phyloP scores from a whole-genome alignment of 1,284 basidiomycete genomes.

The Schizophyllum commune region DNA sequence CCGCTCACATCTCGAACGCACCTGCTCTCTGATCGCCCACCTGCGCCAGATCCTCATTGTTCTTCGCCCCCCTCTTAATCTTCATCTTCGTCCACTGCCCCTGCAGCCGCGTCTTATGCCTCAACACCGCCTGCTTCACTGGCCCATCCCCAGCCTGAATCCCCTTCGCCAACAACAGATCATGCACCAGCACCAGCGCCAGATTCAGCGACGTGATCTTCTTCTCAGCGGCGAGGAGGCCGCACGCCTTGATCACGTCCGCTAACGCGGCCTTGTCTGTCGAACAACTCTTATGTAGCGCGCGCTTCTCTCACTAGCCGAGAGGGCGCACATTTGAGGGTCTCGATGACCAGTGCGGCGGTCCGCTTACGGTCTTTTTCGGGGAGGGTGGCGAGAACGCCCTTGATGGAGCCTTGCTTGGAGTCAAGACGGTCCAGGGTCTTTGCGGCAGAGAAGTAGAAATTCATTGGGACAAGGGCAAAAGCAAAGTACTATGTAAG shows the following conservation, averaged over 20 bases:
- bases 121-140: conserved; percentile 73
- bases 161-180: conserved; percentile 71
- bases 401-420: conserved; percentile 82
- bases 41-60: conserved; percentile 60
- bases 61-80: conserved; percentile 65
- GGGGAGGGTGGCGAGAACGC: conserved; percentile 63
- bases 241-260: conserved; percentile 55
- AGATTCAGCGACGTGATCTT: conserved; percentile 69
- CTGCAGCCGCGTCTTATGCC: conserved; percentile 83
- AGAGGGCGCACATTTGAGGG: conserved; percentile 74
- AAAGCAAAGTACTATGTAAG: conserved; percentile 8
- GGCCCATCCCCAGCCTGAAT: conserved; percentile 87
- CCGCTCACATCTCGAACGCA: conserved; percentile 20
- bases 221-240: conserved; percentile 69
- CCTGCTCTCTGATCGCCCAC: conserved; percentile 54
- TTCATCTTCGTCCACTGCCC: conserved; percentile 83
- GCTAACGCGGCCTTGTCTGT: conserved; percentile 65
- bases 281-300: conserved; percentile 5
- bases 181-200: conserved; percentile 80
- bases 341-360: conserved; percentile 80
- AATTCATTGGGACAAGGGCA: conserved; percentile 62
- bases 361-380: conserved; percentile 74
- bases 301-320: conserved; percentile 4
- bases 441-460: conserved; percentile 84
- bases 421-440: conserved; percentile 79